Conservation (phyloP, 176 grass and related monocot species). For the Pontederia crassipes region DNA sequence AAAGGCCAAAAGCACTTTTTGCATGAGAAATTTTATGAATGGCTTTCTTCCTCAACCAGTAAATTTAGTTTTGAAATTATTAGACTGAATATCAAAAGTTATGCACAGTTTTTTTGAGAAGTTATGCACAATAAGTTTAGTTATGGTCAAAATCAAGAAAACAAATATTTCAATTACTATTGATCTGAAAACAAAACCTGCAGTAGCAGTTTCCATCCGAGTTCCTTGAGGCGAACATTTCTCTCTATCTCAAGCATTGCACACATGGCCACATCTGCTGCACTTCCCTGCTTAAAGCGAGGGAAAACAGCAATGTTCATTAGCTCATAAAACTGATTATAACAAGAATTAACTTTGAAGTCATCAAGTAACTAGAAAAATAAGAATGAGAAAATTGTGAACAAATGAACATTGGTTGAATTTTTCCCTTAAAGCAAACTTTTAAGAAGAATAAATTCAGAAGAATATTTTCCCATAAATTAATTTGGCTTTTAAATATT, state of each 20-base stretch:
- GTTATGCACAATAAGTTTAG: not conserved
- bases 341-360: not conserved
- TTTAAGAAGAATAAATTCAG: too few relatives aligned
- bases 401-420: too few relatives aligned
- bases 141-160: conserved; percentile 3
- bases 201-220: conserved; percentile 71
- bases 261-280: conserved; percentile 96
- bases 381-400: not conserved
- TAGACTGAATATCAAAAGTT: too few relatives aligned
- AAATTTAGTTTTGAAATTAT: too few relatives aligned
- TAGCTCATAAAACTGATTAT: not conserved
- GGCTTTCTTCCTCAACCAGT: too few relatives aligned
- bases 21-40: too few relatives aligned
- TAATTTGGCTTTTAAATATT: too few relatives aligned
- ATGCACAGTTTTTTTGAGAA: too few relatives aligned
- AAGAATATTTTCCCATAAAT: too few relatives aligned
- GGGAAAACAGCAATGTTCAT: not conserved
- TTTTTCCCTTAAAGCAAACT: too few relatives aligned
- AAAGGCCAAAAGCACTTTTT: too few relatives aligned
- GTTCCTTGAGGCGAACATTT: conserved; percentile 59
- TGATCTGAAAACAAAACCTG: conserved; percentile 37
- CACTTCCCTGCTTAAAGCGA: conserved; percentile 57
- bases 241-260: conserved; percentile 87
- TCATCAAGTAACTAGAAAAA: not conserved
- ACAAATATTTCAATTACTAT: too few relatives aligned